Percentiles rank a stretch among this genome's conserved stretches.
These are phyloP conservation scores for Pseudonectria foliicola DNA, from an alignment of 2,329 filamentous ascomycete genomes.

Conservation along the genomic window DNA sequence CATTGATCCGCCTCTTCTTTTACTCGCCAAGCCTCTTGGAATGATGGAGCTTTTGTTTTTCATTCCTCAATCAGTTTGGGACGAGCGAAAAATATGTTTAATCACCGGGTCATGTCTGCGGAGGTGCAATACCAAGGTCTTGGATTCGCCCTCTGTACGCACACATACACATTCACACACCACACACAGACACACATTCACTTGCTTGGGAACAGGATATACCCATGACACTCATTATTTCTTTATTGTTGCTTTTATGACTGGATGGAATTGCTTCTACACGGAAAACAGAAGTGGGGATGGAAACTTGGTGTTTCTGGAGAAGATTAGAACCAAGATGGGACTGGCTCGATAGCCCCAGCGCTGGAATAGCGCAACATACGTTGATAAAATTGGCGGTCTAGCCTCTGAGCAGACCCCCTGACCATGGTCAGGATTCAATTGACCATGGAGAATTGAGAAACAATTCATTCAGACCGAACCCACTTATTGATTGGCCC, in stretches of 20 bases:
- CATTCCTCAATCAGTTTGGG: conserved; percentile 6
- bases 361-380: conserved; percentile 7
- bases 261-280: conserved; percentile 2
- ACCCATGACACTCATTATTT: conserved; percentile 3
- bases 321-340: conserved; percentile 4
- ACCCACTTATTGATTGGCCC: too few relatives aligned
- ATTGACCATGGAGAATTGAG: too few relatives aligned
- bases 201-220: too few relatives aligned
- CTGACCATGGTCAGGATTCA: background rate
- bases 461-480: too few relatives aligned
- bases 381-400: conserved; percentile 7
- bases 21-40: conserved; percentile 9
- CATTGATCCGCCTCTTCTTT: conserved; percentile 5
- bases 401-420: conserved; percentile 1
- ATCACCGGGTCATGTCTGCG: too few relatives aligned
- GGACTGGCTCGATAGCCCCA: conserved; percentile 9
- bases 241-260: conserved; percentile 5
- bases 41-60: conserved; percentile 6
- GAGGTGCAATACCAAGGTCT: too few relatives aligned
- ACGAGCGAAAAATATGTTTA: background rate
- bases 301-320: conserved; percentile 2
- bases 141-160: too few relatives aligned
- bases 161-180: too few relatives aligned
- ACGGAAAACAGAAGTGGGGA: conserved; percentile 4
- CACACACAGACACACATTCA: too few relatives aligned